These are phyloP conservation scores for Exophiala calicioides DNA, from an alignment of 2,329 filamentous ascomycete genomes.

Conservation along the genomic window DNA sequence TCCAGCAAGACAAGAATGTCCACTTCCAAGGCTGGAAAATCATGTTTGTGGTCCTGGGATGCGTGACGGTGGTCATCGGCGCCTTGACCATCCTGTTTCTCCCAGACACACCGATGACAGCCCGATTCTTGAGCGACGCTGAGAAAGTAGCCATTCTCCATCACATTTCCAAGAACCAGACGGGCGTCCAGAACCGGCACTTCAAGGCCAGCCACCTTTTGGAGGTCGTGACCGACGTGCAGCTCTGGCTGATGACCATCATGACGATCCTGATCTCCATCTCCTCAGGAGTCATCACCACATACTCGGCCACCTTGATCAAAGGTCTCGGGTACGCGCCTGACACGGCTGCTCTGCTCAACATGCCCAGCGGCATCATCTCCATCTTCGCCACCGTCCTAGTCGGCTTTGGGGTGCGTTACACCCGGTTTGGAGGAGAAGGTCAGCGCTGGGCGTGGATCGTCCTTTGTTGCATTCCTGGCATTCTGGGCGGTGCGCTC, in stretches of 20 bases:
- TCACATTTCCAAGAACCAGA: slow-evolving; percentile 49
- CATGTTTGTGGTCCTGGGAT: slow-evolving; percentile 50
- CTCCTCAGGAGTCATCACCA: slow-evolving; percentile 41
- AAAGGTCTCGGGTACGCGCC: slow-evolving; percentile 41
- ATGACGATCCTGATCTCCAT: slow-evolving; percentile 37
- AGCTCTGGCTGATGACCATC: slow-evolving; percentile 45
- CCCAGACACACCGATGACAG: slow-evolving; percentile 45
- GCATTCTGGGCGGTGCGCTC: slow-evolving; percentile 47
- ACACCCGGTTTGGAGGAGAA: no score
- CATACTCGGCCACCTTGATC: slow-evolving; percentile 43
- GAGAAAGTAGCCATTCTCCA: slow-evolving; percentile 43
- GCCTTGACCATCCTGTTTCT: slow-evolving; percentile 48
- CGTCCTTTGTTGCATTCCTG: slow-evolving; percentile 41
- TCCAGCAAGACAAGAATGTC: slow-evolving; percentile 19
- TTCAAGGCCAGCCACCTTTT: slow-evolving; percentile 34
- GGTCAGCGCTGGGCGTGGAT: slow-evolving; percentile 33
- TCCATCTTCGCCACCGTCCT: slow-evolving; percentile 37
- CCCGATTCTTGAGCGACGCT: slow-evolving; percentile 36
- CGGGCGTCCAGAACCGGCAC: slow-evolving; percentile 53
- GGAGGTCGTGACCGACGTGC: slow-evolving; percentile 37
- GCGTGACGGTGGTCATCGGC: slow-evolving; percentile 42
- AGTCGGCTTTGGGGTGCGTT: slow-evolving; percentile 43
- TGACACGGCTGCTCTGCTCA: slow-evolving; percentile 40
- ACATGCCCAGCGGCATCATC: slow-evolving; percentile 35
- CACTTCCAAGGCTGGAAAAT: slow-evolving; percentile 30